Conservation (phyloP, 1,139 yeast genomes). For the Protomyces gravidus region DNA sequence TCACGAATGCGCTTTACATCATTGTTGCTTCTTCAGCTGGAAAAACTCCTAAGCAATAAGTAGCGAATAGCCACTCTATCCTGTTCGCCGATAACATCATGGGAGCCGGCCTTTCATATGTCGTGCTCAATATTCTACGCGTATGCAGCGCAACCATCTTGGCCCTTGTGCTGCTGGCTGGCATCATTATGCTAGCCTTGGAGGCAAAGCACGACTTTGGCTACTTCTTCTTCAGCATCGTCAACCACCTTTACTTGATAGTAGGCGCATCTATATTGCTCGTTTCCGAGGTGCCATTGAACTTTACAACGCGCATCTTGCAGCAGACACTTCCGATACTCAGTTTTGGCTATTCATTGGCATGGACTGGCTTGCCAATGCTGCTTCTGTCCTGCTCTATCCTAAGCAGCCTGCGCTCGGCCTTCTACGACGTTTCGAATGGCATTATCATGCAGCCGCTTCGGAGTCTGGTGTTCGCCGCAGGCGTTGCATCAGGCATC, state of each 20-base stretch:
- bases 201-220: slow-evolving; percentile 3
- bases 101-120: slow-evolving; percentile 8
- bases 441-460: neutral
- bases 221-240: slow-evolving; percentile 9
- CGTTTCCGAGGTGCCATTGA: slow-evolving; percentile 6
- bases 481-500: slow-evolving; percentile 8
- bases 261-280: neutral
- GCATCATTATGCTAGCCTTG: slow-evolving; percentile 4
- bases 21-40: too few species aligned
- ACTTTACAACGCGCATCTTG: neutral
- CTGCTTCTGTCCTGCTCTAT: neutral
- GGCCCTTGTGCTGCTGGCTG: slow-evolving; percentile 6
- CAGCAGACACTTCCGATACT: slow-evolving; percentile 4
- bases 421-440: neutral
- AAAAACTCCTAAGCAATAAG: too few species aligned
- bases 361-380: slow-evolving; percentile 24
- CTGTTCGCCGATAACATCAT: neutral
- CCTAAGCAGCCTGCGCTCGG: neutral
- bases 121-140: slow-evolving; percentile 21
- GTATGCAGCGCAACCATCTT: slow-evolving; percentile 5
- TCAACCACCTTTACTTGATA: neutral
- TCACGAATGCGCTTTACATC: too few species aligned
- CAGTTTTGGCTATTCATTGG: slow-evolving; percentile 3
- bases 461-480: slow-evolving; percentile 1
- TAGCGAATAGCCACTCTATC: too few species aligned